These are phyloP conservation scores for Lycium ferocissimum DNA, from an alignment of 257 asterid genomes.

Conservation along the genomic window DNA sequence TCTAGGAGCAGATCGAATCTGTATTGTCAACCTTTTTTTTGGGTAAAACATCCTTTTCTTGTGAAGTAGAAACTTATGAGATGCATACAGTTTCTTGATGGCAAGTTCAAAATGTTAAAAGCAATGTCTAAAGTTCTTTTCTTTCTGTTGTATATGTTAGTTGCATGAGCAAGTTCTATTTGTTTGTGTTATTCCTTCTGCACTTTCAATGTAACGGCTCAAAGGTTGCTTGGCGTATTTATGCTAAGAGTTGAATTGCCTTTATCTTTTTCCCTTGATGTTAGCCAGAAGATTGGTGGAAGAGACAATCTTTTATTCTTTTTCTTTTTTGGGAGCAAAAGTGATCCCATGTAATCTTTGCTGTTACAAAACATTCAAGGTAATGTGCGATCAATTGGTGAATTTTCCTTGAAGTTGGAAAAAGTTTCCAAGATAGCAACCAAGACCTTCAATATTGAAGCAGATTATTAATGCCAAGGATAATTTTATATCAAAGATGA, in stretches of 20 bases:
- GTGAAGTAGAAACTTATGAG: background rate
- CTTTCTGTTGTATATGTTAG: slow-evolving; percentile 16
- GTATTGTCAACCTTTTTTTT: background rate
- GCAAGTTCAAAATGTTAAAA: slow-evolving; percentile 24
- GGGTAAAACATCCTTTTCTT: background rate
- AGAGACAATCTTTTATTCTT: background rate
- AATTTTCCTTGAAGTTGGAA: slow-evolving; percentile 21
- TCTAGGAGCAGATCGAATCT: background rate
- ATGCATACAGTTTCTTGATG: slow-evolving; percentile 7
- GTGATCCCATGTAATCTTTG: background rate
- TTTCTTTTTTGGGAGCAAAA: background rate
- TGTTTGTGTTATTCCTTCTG: background rate
- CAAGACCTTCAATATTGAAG: background rate
- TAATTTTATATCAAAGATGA: background rate
- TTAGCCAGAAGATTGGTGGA: background rate
- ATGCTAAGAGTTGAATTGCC: background rate
- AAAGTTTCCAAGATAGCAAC: slow-evolving; percentile 18
- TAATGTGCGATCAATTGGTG: background rate
- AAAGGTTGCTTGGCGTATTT: background rate
- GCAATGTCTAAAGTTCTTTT: background rate
- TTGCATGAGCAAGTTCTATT: slow-evolving; percentile 15
- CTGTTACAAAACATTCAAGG: background rate
- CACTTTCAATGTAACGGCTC: background rate
- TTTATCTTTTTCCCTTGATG: background rate
- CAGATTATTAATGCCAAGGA: background rate